Percentiles rank a stretch among this genome's conserved stretches.
These are phyloP conservation scores for Porodaedalea pini DNA, from an alignment of 1,284 basidiomycete species.

Conservation along the genomic window DNA sequence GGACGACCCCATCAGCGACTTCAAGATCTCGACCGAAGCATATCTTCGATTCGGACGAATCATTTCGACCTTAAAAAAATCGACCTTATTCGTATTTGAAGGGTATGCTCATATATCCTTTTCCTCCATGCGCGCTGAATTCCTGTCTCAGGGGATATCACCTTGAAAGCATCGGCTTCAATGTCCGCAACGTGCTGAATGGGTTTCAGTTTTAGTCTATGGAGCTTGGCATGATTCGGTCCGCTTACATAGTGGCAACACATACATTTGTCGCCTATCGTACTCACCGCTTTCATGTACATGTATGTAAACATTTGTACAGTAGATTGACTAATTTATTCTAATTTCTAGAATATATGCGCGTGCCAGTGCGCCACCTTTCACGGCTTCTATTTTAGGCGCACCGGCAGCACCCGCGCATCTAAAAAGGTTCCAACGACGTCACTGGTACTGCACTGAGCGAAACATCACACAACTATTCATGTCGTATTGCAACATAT, in stretches of 20 bases:
- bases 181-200: conserved; percentile 28
- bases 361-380: too few species aligned
- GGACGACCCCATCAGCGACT: conserved; percentile 36
- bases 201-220: conserved; percentile 23
- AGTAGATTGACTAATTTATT: too few species aligned
- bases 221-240: background rate
- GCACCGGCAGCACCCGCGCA: too few species aligned
- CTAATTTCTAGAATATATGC: too few species aligned
- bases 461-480: background rate
- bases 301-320: too few species aligned
- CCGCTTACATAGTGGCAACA: too few species aligned
- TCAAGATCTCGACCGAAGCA: conserved; percentile 31
- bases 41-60: conserved; percentile 32
- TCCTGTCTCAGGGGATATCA: conserved; percentile 30
- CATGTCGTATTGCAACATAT: background rate
- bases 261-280: too few species aligned
- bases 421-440: conserved; percentile 5
- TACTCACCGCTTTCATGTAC: too few species aligned
- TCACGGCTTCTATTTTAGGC: background rate
- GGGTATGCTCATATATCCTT: conserved; percentile 27
- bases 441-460: background rate
- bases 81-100: conserved; percentile 37
- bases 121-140: background rate
- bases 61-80: conserved; percentile 28
- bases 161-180: conserved; percentile 28